Evolutionary conservation across 495 filamentous ascomycete genomes (phyloP), one percentile per base, ranked within the genome.

Genomic region (Amphirosellinia nigrospora): DNA sequence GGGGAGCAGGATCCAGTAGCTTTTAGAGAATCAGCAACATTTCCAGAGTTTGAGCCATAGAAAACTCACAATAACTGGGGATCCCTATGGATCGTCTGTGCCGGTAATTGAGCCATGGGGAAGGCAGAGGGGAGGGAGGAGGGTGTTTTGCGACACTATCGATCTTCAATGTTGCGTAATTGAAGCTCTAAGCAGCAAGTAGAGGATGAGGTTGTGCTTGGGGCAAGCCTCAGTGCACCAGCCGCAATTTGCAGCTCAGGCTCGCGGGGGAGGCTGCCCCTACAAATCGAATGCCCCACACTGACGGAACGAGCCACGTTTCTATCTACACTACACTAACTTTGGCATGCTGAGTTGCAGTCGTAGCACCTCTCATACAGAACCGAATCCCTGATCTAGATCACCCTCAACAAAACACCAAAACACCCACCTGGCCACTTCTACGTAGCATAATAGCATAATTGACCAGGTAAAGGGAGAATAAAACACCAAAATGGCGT

Each of bases 61-160:
- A 36, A 61, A 32, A 60, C 68, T 79, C 82, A 98, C 96, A 98
- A 97, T 70, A 99, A 87, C 79, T 97, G 95, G 74, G 96, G 96
- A 94, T 99, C 96, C 87, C 96, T 84, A 84, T 96, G 92, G 90
- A 99, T 98, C 82, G 94, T 94, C 85, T 99, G 96, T 72, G 91
- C 88, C 70, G 91, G 86, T 72, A 92, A 86, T 85, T 94, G 92
- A 70, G 93, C 92, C 96, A 99, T 99, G 15, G 50, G 86, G 75
- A 48, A 58, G 64, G 23, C 4, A 6, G 3, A 26, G 30, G 30
- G 6, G 19, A 36, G n/a, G 32, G 4, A 15, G 11, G 6, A 11
- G 46, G 16, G n/a, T 3, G 23, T 52, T 26, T 9, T 16, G 45
- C 55, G 26, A 41, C 46, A 30, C 21, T 7, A 21, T 58, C 19